A percentile compares a stretch with the other conserved stretches of the same genome.
Conservation (phyloP, 495 filamentous ascomycete genomes). For the Aspergillus bertholletiae region DNA sequence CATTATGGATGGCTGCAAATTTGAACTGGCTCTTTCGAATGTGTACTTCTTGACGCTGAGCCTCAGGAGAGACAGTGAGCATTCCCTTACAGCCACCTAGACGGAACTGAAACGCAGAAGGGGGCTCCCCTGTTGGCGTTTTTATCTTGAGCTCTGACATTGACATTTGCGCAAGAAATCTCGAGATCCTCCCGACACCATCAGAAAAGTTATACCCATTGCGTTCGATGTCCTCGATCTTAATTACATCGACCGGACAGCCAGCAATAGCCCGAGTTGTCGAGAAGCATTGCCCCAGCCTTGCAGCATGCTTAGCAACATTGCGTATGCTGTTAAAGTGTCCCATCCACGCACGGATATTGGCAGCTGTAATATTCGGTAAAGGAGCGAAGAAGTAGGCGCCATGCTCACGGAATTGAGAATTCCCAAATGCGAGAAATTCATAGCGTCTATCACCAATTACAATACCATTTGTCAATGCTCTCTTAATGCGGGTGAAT, state of each 20-base stretch:
- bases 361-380: constrained; percentile 55
- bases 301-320: constrained; percentile 80
- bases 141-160: constrained; percentile 58
- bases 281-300: constrained; percentile 93
- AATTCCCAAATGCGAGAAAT: constrained; percentile 94
- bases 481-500: constrained; percentile 68
- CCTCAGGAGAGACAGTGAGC: constrained; percentile 65
- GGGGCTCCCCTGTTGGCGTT: constrained; percentile 42
- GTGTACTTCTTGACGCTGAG: constrained; percentile 57
- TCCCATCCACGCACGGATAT: constrained; percentile 92
- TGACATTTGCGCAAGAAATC: constrained; percentile 67
- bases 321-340: constrained; percentile 71
- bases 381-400: constrained; percentile 82
- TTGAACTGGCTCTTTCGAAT: constrained; percentile 85
- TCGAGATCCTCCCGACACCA: constrained; percentile 90
- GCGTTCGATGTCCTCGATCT: constrained; percentile 60
- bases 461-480: constrained; percentile 72
- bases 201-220: constrained; percentile 77
- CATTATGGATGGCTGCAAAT: constrained; percentile 66
- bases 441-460: constrained; percentile 80
- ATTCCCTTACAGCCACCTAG: constrained; percentile 91
- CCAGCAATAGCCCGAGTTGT: constrained; percentile 71
- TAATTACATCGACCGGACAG: constrained; percentile 33
- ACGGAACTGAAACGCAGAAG: constrained; percentile 88
- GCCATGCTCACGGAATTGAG: constrained; percentile 87